Base-by-base conservation (phyloP, 805 yeast genomes). In the Saccharomyces cerevisiae region DNA sequence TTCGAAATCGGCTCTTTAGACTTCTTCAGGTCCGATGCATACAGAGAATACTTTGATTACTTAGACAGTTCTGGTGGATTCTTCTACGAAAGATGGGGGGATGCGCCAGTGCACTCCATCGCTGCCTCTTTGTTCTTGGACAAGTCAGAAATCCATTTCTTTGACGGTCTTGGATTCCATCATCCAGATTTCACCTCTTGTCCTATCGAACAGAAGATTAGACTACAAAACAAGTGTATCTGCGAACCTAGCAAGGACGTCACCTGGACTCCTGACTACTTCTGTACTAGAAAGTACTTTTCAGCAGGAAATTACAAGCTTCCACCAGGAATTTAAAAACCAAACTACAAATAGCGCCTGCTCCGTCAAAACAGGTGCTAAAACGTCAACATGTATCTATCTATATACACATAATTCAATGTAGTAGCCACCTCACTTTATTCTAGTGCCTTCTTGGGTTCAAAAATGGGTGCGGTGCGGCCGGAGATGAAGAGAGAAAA, bases 21-120 rank as follows among this genome's bases (percentile, higher is more conserved):
- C 51, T 80, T 87, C 57, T 84, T 83, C 79, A 74, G 89, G 59
- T 73, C 81, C 0, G 68, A 75, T 41, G 75, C 77, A 22, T 87
- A 85, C 70, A 73, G 76, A 48, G 73, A 77, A 8, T 85, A 79
- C 70, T 87, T 87, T 66, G 74, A 85, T 24, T 72, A 73, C 65
- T 72, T 87, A 48, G 96, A 87, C 65, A 56, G 69, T 49, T 67
- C 79, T 2, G 95, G 95, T 54, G 96, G 95, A 0, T 87, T 87
- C 67, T 87, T 81, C 68, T 86, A 87, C 65, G 94, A 89, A 72
- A 77, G 96, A 60, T 89, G 96, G 96, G 96, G 96, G 22, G 96
- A 89, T 70, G 96, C 96, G 0, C 96, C 96, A 3, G 80, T 88
- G n/a, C 96, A 88, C 71, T 80, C 95, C 0, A 77, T 88, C 51